These are phyloP conservation scores for Ceriops decandra DNA, from an alignment of 345 rosid genomes.

Conservation along the genomic window DNA sequence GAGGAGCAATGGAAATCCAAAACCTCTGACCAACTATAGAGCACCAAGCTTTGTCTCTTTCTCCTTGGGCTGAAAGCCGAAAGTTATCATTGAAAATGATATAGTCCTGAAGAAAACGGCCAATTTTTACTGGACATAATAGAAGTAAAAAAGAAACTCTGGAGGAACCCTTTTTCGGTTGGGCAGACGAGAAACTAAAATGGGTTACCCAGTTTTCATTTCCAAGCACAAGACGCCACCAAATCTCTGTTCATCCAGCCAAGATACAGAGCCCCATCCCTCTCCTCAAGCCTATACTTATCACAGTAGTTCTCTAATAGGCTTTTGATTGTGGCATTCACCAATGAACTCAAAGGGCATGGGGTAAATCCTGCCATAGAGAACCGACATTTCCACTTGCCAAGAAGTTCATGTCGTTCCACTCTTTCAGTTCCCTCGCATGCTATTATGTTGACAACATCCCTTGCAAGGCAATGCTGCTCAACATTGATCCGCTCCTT, in stretches of 20 bases:
- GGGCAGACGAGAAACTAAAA: background rate
- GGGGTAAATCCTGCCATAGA: slow-evolving; percentile 77
- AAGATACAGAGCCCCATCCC: slow-evolving; percentile 68
- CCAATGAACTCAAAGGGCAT: slow-evolving; percentile 71
- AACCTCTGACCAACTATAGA: background rate
- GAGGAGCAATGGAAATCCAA: background rate
- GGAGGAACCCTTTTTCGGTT: no score
- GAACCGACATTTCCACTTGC: slow-evolving; percentile 83
- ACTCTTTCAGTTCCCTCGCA: slow-evolving; percentile 89
- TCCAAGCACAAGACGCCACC: slow-evolving; percentile 92
- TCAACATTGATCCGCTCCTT: slow-evolving; percentile 80
- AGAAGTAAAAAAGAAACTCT: background rate
- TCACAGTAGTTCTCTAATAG: slow-evolving; percentile 57
- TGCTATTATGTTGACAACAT: slow-evolving; percentile 81
- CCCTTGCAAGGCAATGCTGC: slow-evolving; percentile 89
- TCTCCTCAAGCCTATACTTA: slow-evolving; percentile 69
- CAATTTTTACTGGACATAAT: slow-evolving; percentile 1
- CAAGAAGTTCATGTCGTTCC: slow-evolving; percentile 74
- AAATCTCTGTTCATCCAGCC: slow-evolving; percentile 88
- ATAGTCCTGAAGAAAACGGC: slow-evolving; percentile 5
- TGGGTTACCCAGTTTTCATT: slow-evolving; percentile 27
- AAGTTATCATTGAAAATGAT: slow-evolving; percentile 6
- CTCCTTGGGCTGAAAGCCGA: background rate
- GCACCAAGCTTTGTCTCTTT: slow-evolving; percentile 4
- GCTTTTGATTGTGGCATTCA: slow-evolving; percentile 61